Conservation (phyloP, 257 asterid genomes). For the Knoxia roxburghii region DNA sequence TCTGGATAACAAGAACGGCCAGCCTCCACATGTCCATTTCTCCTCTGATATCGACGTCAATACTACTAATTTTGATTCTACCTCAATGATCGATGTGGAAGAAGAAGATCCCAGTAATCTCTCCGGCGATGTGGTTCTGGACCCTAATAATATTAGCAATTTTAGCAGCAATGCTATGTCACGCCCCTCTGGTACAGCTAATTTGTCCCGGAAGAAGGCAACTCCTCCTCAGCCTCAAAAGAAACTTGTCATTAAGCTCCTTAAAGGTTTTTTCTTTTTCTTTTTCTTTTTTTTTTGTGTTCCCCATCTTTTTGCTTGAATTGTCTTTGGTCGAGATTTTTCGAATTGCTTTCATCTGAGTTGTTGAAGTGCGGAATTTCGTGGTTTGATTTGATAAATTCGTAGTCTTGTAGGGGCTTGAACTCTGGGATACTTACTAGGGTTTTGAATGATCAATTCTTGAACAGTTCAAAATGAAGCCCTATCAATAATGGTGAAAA, state of each 20-base stretch:
- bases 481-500: background rate
- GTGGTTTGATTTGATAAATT: background rate
- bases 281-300: too few species aligned
- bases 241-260: slow-evolving; percentile 74
- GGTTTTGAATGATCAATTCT: slow-evolving; percentile 7
- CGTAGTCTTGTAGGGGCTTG: slow-evolving; percentile 3
- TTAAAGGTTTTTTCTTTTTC: slow-evolving; percentile 44
- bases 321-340: background rate
- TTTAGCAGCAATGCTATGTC: slow-evolving; percentile 21
- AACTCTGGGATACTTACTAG: background rate
- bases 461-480: background rate
- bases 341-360: background rate
- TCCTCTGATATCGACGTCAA: slow-evolving; percentile 28
- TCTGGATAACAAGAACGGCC: slow-evolving; percentile 45
- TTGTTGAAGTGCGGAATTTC: background rate
- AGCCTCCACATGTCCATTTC: slow-evolving; percentile 50
- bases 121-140: slow-evolving; percentile 44
- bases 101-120: slow-evolving; percentile 32
- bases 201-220: slow-evolving; percentile 69
- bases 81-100: slow-evolving; percentile 61
- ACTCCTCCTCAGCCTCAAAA: slow-evolving; percentile 78
- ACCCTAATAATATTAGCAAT: slow-evolving; percentile 28
- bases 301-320: background rate
- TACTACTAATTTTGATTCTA: slow-evolving; percentile 15
- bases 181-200: slow-evolving; percentile 51